phyloP scores from a whole-genome alignment of 176 grass and related monocot species.

The Saccharum spontaneum region DNA sequence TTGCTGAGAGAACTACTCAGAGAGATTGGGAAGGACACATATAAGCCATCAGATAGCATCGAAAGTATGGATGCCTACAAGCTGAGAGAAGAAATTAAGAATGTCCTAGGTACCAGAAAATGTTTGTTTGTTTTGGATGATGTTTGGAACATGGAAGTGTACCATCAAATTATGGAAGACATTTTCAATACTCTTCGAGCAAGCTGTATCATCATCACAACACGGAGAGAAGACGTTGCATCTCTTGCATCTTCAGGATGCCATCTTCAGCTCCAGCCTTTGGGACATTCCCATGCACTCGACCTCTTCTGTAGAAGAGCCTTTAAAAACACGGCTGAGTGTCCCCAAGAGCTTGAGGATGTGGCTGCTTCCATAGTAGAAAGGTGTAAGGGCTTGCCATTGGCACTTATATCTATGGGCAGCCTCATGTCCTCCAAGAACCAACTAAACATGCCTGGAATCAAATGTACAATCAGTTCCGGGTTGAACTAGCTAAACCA shows the following conservation, averaged over 20 bases:
- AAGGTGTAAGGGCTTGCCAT: background rate
- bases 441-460: background rate
- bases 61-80: background rate
- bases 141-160: background rate
- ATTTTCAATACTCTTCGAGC: background rate
- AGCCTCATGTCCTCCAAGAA: background rate
- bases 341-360: background rate
- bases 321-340: background rate
- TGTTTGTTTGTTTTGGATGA: constrained; percentile 47
- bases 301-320: background rate
- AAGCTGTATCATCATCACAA: background rate
- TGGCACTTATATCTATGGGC: constrained; percentile 19
- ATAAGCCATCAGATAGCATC: background rate
- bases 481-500: background rate
- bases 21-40: background rate
- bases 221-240: background rate
- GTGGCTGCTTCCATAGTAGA: background rate
- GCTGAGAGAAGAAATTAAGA: background rate
- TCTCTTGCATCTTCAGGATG: background rate
- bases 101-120: background rate
- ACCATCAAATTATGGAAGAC: background rate
- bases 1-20: constrained; percentile 32
- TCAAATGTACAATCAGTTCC: background rate
- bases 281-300: background rate
- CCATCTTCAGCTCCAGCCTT: constrained; percentile 3